These are phyloP conservation scores for Rhodosporidiobolus sp. DNA, from an alignment of 768 basidiomycete species.

Conservation along the genomic window DNA sequence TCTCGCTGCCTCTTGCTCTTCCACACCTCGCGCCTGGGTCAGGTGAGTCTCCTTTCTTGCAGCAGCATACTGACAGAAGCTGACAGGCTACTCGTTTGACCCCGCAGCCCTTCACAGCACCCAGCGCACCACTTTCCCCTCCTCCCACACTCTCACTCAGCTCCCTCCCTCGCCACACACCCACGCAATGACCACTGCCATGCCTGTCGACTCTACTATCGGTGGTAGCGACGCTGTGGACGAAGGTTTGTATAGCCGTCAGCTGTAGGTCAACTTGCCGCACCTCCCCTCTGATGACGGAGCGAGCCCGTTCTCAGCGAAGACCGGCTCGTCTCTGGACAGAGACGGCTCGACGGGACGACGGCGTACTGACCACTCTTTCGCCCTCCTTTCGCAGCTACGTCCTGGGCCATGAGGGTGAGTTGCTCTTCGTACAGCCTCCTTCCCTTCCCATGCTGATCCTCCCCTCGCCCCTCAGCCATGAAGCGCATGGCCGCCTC, in stretches of 20 bases:
- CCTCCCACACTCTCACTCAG: too few species aligned
- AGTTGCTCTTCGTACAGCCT: not conserved
- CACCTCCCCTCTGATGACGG: not conserved
- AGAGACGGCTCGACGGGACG: not conserved
- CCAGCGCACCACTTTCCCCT: too few species aligned
- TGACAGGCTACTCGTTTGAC: too few species aligned
- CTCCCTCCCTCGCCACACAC: too few species aligned
- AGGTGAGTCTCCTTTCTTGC: too few species aligned
- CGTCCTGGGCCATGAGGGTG: constrained; percentile 36
- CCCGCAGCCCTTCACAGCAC: too few species aligned
- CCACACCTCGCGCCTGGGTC: too few species aligned
- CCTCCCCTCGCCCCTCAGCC: constrained; percentile 54
- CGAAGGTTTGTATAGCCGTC: not conserved
- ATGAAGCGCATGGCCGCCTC: constrained; percentile 99
- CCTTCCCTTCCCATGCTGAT: not conserved
- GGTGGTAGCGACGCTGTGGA: not conserved
- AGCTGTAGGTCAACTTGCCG: not conserved
- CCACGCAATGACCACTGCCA: not conserved
- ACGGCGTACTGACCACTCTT: not conserved
- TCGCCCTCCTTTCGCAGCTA: constrained; percentile 8
- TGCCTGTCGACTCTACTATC: not conserved
- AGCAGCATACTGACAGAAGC: too few species aligned
- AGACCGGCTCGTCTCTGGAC: too few species aligned
- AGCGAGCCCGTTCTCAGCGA: not conserved
- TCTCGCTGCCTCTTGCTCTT: too few species aligned